Conservation (phyloP, 2,329 filamentous ascomycete species). For the Colletotrichum kahawae region DNA sequence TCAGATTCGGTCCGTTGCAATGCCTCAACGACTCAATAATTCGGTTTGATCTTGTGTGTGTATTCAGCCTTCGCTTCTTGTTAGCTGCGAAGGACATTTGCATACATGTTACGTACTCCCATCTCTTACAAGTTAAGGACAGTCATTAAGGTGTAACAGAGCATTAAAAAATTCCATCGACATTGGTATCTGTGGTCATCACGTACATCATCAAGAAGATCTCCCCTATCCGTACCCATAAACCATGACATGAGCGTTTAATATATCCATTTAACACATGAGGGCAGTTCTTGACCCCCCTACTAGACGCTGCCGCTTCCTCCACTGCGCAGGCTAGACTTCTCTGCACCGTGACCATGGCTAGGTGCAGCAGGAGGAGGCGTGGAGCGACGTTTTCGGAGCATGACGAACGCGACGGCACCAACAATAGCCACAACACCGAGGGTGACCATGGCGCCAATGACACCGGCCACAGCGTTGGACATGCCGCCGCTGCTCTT, state of each 20-base stretch:
- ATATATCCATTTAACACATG: not conserved
- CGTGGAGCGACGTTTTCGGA: not conserved
- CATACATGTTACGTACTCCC: fast-evolving
- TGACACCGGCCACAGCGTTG: constrained; percentile 36
- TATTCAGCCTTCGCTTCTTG: fast-evolving
- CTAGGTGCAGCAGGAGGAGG: not conserved
- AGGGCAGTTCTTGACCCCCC: too few species aligned
- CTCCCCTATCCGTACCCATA: not conserved
- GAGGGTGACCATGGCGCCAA: constrained; percentile 37
- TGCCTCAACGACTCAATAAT: fast-evolving
- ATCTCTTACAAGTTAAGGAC: not conserved
- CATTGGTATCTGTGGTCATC: not conserved
- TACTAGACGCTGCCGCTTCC: not conserved
- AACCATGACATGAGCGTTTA: not conserved
- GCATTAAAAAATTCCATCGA: not conserved
- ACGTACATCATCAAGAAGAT: not conserved
- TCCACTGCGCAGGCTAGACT: not conserved
- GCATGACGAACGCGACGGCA: not conserved
- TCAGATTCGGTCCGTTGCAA: not conserved
- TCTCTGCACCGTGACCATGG: not conserved
- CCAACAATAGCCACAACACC: constrained; percentile 27
- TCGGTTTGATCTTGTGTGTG: not conserved
- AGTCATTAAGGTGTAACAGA: fast-evolving
- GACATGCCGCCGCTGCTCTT: constrained; percentile 30
- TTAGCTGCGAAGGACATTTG: not conserved